phyloP scores from a whole-genome alignment of 78 protist species.

The Guillardia theta region DNA sequence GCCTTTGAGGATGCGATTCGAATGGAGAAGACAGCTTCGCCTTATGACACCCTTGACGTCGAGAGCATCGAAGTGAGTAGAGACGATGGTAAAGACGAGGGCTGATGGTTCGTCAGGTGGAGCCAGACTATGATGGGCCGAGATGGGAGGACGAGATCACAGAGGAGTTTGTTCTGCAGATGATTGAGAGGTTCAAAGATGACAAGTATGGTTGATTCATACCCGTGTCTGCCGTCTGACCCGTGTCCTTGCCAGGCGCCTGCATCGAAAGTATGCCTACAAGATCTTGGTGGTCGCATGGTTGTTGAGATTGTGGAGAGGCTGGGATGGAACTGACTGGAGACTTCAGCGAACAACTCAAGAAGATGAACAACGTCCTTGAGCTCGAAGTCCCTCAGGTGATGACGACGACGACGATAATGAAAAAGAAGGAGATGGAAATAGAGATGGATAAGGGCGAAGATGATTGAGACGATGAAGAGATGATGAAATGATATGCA shows the following conservation, averaged over 20 bases:
- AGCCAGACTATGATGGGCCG: background rate
- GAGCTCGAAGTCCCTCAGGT: background rate
- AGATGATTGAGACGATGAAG: background rate
- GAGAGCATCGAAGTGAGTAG: too few species aligned
- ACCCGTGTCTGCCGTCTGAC: background rate
- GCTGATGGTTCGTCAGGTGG: too few species aligned
- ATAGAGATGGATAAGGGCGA: background rate
- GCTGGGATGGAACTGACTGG: background rate
- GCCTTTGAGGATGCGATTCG: conserved; percentile 81
- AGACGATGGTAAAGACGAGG: too few species aligned
- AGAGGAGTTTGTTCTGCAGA: conserved; percentile 68
- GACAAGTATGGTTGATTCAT: conserved; percentile 44
- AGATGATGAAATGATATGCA: too few species aligned
- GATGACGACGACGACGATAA: background rate
- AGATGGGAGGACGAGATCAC: conserved; percentile 57
- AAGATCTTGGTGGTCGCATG: background rate
- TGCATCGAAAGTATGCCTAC: conserved; percentile 62
- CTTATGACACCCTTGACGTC: too few species aligned
- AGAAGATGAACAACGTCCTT: background rate
- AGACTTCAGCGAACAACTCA: background rate
- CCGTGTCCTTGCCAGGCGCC: background rate
- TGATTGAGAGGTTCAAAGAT: conserved; percentile 52
- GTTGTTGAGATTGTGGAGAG: background rate
- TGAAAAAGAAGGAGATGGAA: background rate
- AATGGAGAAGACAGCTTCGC: background rate